phyloP scores from a whole-genome alignment of 1,284 basidiomycete genomes.

The Dichomitus squalens region DNA sequence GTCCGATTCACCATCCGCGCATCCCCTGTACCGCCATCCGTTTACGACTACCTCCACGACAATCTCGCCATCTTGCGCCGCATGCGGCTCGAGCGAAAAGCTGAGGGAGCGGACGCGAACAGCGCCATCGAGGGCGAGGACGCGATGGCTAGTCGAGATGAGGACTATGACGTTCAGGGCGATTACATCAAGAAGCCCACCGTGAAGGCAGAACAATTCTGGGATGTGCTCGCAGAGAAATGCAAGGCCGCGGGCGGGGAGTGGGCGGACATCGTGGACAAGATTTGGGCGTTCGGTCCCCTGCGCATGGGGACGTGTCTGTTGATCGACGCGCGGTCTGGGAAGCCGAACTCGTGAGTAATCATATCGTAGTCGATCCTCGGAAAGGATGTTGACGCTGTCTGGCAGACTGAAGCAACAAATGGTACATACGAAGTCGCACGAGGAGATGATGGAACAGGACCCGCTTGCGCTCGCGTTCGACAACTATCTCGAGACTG shows the following conservation, averaged over 20 bases:
- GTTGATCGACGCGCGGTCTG: conserved; percentile 72
- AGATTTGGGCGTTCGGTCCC: conserved; percentile 93
- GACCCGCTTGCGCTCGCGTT: conserved; percentile 53
- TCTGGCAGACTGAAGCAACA: conserved; percentile 49
- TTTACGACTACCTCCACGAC: conserved; percentile 78
- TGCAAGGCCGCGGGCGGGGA: conserved; percentile 78
- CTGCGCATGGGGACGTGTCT: conserved; percentile 87
- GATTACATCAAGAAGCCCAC: conserved; percentile 63
- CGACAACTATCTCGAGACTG: conserved; percentile 85
- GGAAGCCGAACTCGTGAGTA: conserved; percentile 57
- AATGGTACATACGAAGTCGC: conserved; percentile 42
- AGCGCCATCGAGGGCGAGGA: conserved; percentile 42
- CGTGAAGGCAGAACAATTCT: conserved; percentile 79
- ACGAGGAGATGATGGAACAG: conserved; percentile 26
- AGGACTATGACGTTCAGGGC: conserved; percentile 53
- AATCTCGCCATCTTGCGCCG: conserved; percentile 65
- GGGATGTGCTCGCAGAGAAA: conserved; percentile 68
- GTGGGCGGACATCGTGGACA: conserved; percentile 76
- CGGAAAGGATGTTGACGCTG: conserved; percentile 11
- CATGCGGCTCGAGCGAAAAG: conserved; percentile 50
- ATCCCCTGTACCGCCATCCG: conserved; percentile 69
- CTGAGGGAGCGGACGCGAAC: conserved; percentile 33
- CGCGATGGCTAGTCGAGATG: conserved; percentile 32
- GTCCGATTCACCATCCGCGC: conserved; percentile 88
- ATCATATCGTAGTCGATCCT: background rate